Conservation (phyloP, 2,329 filamentous ascomycete genomes). For the Gliomastix tumulicola region DNA sequence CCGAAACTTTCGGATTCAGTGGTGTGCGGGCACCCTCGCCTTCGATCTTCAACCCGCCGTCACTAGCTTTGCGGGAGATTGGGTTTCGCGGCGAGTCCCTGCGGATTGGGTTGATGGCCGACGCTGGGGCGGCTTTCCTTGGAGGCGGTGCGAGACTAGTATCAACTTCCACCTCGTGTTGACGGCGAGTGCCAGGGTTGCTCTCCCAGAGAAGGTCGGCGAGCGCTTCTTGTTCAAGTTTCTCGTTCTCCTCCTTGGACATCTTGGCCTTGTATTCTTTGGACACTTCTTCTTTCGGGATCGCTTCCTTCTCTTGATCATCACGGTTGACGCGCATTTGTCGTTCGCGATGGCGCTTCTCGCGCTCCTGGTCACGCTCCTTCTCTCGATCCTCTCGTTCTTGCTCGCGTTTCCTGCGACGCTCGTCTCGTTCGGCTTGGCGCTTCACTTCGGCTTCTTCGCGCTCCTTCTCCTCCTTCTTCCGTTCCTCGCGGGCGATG, state of each 20-base stretch:
- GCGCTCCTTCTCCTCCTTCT: slow-evolving; percentile 38
- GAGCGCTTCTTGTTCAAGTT: slow-evolving; percentile 50
- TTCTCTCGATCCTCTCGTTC: slow-evolving; percentile 49
- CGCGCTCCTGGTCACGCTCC: slow-evolving; percentile 29
- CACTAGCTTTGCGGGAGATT: slow-evolving; percentile 30
- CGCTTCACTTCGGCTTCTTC: slow-evolving; percentile 43
- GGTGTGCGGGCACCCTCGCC: slow-evolving; percentile 22
- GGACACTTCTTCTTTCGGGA: slow-evolving; percentile 27
- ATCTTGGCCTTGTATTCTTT: slow-evolving; percentile 45
- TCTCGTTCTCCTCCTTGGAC: slow-evolving; percentile 50
- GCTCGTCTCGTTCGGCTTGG: slow-evolving; percentile 42
- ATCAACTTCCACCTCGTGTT: slow-evolving; percentile 50
- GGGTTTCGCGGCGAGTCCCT: slow-evolving; percentile 34
- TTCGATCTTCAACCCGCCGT: slow-evolving; percentile 22
- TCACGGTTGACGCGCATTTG: slow-evolving; percentile 24
- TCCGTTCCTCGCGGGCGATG: slow-evolving; percentile 50
- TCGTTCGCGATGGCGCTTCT: slow-evolving; percentile 30
- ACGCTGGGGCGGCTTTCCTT: slow-evolving; percentile 42
- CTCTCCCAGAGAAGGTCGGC: slow-evolving; percentile 54
- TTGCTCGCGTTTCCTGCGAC: slow-evolving; percentile 42
- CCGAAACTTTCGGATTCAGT: slow-evolving; percentile 15
- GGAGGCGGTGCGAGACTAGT: slow-evolving; percentile 49
- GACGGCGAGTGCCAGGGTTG: slow-evolving; percentile 38
- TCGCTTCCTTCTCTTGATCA: slow-evolving; percentile 21
- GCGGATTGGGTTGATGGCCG: slow-evolving; percentile 51